Evolutionary conservation across 108 stramenopile species (phyloP).

Genomic region (Nitzschia sp.): DNA sequence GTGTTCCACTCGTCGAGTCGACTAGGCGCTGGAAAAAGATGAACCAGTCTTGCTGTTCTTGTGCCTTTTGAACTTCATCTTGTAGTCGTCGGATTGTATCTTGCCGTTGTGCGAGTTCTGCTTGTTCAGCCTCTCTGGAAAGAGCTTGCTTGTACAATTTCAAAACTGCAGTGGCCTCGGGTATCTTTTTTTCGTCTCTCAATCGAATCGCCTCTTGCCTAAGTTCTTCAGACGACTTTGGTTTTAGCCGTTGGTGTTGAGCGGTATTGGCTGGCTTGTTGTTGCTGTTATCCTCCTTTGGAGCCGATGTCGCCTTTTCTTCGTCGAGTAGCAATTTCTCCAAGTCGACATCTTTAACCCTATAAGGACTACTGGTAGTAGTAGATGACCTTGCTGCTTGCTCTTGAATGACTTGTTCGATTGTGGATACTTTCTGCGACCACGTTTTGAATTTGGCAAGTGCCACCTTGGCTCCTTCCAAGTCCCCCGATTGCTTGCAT

Average conservation of each 20-base stretch:
- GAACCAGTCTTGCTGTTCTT: conserved; percentile 12
- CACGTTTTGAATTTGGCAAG: conserved; percentile 30
- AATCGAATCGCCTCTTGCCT: conserved; percentile 33
- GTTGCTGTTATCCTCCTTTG: not conserved
- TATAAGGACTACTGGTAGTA: not conserved
- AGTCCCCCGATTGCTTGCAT: conserved; percentile 22
- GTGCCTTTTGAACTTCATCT: conserved; percentile 13
- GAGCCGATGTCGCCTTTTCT: not conserved
- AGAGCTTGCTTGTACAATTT: conserved; percentile 37
- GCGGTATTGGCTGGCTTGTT: not conserved
- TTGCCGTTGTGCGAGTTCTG: conserved; percentile 6
- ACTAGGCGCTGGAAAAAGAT: conserved; percentile 16
- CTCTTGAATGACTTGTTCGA: not conserved
- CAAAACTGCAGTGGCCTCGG: conserved; percentile 30
- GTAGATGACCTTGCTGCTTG: not conserved
- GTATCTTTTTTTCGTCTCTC: conserved; percentile 29
- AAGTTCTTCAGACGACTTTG: conserved; percentile 29
- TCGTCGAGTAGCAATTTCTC: not conserved
- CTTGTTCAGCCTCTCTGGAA: conserved; percentile 21
- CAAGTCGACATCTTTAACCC: conserved; percentile 18
- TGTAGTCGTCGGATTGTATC: conserved; percentile 24
- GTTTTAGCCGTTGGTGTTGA: not conserved
- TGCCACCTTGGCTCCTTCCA: conserved; percentile 30
- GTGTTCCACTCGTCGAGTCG: conserved; percentile 4
- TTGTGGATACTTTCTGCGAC: conserved; percentile 1